phyloP scores from a whole-genome alignment of 148 eudicot species.

The Pharnaceum exiguum region DNA sequence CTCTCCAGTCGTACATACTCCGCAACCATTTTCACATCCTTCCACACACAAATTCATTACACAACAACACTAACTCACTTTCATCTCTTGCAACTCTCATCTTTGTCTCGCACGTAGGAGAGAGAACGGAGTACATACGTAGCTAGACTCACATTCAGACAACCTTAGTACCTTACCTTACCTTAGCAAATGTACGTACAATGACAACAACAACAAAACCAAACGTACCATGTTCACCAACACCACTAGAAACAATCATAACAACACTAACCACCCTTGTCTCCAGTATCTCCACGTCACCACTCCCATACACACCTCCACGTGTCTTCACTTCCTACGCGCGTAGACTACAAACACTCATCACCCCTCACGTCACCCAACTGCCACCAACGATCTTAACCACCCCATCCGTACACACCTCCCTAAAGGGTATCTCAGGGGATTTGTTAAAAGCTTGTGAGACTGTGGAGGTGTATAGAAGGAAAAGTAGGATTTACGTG shows the following conservation, averaged over 20 bases:
- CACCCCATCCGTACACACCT: conserved; percentile 39
- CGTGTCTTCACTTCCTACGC: conserved; percentile 43
- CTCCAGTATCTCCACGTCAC: conserved; percentile 17
- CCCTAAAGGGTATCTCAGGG: conserved; percentile 44
- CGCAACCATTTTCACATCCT: conserved; percentile 13
- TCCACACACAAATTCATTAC: not conserved
- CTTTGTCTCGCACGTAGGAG: not conserved
- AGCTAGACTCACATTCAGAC: too few species aligned
- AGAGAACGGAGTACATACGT: too few species aligned
- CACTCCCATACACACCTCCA: conserved; percentile 44
- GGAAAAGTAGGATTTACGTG: conserved; percentile 51
- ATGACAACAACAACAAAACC: too few species aligned
- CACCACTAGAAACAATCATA: conserved; percentile 30
- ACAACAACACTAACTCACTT: not conserved
- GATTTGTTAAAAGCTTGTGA: conserved; percentile 39
- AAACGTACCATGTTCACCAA: conserved; percentile 9
- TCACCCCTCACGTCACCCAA: conserved; percentile 26
- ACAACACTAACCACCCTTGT: too few species aligned
- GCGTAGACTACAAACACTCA: conserved; percentile 34
- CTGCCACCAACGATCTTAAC: conserved; percentile 24
- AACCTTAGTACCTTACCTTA: too few species aligned
- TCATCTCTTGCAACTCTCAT: not conserved
- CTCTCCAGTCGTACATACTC: not conserved
- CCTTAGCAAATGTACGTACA: too few species aligned
- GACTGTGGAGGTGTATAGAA: conserved; percentile 34